These are phyloP conservation scores for Lentinula lateritia DNA, from an alignment of 768 basidiomycete genomes.

Conservation along the genomic window DNA sequence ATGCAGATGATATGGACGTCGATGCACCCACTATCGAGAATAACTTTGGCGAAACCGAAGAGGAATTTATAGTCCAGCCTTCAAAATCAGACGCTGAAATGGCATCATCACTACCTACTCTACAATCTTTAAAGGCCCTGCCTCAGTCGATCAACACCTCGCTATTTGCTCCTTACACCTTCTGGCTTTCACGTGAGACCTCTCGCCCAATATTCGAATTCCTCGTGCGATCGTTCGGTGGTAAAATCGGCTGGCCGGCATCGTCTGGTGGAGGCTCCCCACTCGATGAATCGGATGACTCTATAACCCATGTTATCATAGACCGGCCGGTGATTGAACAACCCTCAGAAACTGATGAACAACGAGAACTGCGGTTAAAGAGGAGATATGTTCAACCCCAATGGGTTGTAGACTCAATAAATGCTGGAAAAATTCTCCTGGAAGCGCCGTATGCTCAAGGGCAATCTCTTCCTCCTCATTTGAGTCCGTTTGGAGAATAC, in stretches of 20 bases:
- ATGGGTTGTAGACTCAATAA: constrained; percentile 96
- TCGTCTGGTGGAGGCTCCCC: constrained; percentile 82
- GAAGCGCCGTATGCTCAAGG: constrained; percentile 87
- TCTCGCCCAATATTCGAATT: constrained; percentile 93
- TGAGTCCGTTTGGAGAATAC: constrained; percentile 89
- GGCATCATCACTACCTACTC: constrained; percentile 53
- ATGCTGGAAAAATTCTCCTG: constrained; percentile 75
- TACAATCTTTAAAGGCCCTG: constrained; percentile 58
- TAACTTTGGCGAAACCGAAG: constrained; percentile 35
- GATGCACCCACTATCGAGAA: constrained; percentile 31
- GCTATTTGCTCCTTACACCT: constrained; percentile 81
- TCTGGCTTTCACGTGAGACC: constrained; percentile 92
- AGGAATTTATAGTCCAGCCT: constrained; percentile 64
- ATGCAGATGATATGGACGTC: constrained; percentile 26
- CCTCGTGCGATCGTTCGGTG: constrained; percentile 86
- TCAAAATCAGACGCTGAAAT: constrained; percentile 46
- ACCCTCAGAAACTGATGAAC: constrained; percentile 45
- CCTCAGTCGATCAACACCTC: constrained; percentile 52
- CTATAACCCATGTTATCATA: constrained; percentile 93
- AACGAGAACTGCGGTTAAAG: constrained; percentile 56
- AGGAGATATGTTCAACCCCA: constrained; percentile 94
- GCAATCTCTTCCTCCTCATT: constrained; percentile 82
- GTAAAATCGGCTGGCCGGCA: constrained; percentile 83
- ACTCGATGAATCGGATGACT: constrained; percentile 67
- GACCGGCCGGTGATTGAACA: constrained; percentile 70